Percentiles rank a stretch among this genome's conserved stretches.
Conservation (phyloP, 2,329 filamentous ascomycete genomes). For the Penicillium olsonii region DNA sequence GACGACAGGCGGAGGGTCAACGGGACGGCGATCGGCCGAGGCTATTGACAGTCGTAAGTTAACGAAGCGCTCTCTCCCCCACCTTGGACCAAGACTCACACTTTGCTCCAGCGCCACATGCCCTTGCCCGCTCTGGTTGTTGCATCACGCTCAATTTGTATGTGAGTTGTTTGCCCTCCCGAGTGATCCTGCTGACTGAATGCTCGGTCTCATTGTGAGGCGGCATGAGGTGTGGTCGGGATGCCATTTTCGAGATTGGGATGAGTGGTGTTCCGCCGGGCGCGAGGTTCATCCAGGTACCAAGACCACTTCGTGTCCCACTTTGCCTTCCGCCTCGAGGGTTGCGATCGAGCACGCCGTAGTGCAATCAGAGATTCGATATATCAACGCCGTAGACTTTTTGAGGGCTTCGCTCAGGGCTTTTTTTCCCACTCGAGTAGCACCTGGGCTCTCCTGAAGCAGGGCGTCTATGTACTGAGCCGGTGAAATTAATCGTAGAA, state of each 20-base stretch:
- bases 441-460: background rate
- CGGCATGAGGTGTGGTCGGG: conserved; percentile 38
- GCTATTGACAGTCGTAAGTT: conserved; percentile 49
- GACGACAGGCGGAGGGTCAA: conserved; percentile 93
- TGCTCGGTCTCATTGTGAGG: conserved; percentile 58
- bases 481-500: background rate
- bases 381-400: background rate
- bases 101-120: conserved; percentile 93
- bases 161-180: conserved; percentile 73
- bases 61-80: background rate
- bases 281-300: conserved; percentile 12
- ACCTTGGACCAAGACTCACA: conserved; percentile 59
- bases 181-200: conserved; percentile 61
- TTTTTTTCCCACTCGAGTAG: background rate
- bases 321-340: too few relatives aligned
- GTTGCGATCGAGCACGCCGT: too few relatives aligned
- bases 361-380: background rate
- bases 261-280: conserved; percentile 9
- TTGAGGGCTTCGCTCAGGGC: background rate
- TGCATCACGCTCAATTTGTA: conserved; percentile 87
- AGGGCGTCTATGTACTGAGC: background rate
- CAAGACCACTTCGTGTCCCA: background rate
- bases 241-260: conserved; percentile 42
- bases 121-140: conserved; percentile 89
- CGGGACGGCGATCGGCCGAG: conserved; percentile 83